Base-by-base conservation (phyloP, 31 red algal species). In the Odonthalia washingtoniensis region DNA sequence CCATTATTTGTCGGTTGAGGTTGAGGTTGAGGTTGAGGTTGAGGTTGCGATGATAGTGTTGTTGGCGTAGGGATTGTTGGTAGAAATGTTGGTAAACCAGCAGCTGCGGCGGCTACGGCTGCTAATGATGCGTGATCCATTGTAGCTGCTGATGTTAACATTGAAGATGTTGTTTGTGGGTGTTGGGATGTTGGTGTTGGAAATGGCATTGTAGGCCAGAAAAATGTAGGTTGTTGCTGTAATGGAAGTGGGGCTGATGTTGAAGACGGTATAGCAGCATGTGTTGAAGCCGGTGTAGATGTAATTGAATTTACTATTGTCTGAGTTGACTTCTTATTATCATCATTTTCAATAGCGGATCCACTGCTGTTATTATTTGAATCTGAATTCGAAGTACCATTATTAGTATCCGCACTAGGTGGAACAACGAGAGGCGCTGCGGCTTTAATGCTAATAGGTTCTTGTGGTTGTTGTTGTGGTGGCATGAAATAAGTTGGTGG, bases 171-270 rank as follows among this genome's bases (percentile, higher is more conserved):
- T 57, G 49, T 57, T 14, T 57, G 9, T 57, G 49, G 21, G 49
- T 9, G 9, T 9, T 57, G 49, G 9, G 49, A 9, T 9, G 49
- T 21, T 14, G 49, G 9, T 14, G 49, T 21, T 9, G 9, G 9
- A 21, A 57, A 57, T 57, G 49, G 49, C 49, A 57, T 57, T 57
- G 49, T 57, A 9, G 49, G 49, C 49, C 49, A 57, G 49, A 57
- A 57, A 14, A 57, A 57, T 57, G 49, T 21, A 57, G 49, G 12
- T 14, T 9, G 49, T 14, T 57, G 49, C 21, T 57, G 49, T 14
- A 21, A 57, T 57, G 49, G 12, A 14, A 14, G 49, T 21, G 12
- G 12, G 21, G 9, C 21, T 57, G 49, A 14, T 57, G 49, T 57
- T 21, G 49, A 14, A 21, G 49, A 21, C 49, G 21, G 49, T 21